Base-by-base conservation (phyloP, 1,139 yeast genomes). In the Taphrina deformans region DNA sequence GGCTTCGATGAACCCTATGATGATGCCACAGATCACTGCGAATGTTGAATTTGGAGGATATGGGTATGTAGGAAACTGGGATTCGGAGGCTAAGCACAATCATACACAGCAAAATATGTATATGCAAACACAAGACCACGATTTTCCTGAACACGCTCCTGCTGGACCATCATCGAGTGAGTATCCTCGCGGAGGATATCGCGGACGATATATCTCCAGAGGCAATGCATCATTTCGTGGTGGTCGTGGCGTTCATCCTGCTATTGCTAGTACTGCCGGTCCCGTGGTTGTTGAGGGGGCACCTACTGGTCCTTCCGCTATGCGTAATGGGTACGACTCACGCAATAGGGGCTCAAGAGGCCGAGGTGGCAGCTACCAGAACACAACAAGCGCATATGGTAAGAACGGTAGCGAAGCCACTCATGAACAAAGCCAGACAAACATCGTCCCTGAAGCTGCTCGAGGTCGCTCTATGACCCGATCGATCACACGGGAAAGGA, bases 251-350 rank as follows among this genome's bases (percentile, higher is more conserved):
- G 48, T 18, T 10, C 40, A 53, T 53, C 9, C 45, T 3, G 12
- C 48, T 4, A n/a, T 12, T 24, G 6, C 24, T 24, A 24, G 23
- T 27, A 3, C 58, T 35, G 24, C 16, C n/a, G 48, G 48, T 6
- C 58, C 58, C 23, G 58, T 53, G 29, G 35, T 53, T 53, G 58
- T 53, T 53, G 58, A 53, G 16, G 58, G 58, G 2, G 58, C 58
- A 9, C 58, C 58, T 14, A 53, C 58, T 21, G 58, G 58, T 21
- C 58, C 58, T 12, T 53, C 58, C 12, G 58, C 58, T 12, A 53
- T 53, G 58, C 35, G 58, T 16, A 40, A 53, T 26, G 58, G 48
- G 10, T 16, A n/a, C 5, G 58, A 40, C 33, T 38, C 31, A 27
- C 45, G 48, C 18, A 48, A 33, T 16, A 51, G 55, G 29, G 21